A percentile compares a stretch with the other conserved stretches of the same genome.
phyloP scores from a whole-genome alignment of 2,329 filamentous ascomycete species.

The Phialemonium atrogriseum region DNA sequence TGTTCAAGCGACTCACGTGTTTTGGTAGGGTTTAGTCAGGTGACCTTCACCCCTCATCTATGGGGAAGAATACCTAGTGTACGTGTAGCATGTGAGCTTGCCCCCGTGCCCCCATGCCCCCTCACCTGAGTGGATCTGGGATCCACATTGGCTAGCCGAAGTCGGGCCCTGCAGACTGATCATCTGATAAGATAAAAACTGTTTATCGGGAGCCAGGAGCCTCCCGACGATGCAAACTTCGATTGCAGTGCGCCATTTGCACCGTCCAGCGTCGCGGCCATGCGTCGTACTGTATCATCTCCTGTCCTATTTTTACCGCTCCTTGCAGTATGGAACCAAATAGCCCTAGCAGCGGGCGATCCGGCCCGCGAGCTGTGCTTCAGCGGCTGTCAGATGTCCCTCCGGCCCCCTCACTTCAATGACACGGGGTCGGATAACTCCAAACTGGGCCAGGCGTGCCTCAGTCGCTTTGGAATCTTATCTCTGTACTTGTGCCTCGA shows the following conservation, averaged over 20 bases:
- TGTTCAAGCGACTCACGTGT: too few species aligned
- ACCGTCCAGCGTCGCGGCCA: too few species aligned
- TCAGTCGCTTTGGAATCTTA: slow-evolving; percentile 16
- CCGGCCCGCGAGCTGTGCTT: slow-evolving; percentile 16
- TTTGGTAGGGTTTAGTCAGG: too few species aligned
- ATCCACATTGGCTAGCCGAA: too few species aligned
- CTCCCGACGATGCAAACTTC: neutral
- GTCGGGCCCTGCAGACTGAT: too few species aligned
- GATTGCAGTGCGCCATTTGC: neutral
- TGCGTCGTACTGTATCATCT: too few species aligned
- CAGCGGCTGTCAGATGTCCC: slow-evolving; percentile 21
- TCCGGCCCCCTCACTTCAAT: slow-evolving; percentile 20
- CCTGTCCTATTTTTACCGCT: too few species aligned
- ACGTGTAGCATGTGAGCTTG: too few species aligned
- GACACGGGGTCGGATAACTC: slow-evolving; percentile 16
- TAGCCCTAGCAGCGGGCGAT: slow-evolving; percentile 1
- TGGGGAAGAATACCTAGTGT: too few species aligned
- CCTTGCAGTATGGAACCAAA: neutral
- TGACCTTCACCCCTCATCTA: too few species aligned
- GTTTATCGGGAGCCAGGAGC: neutral
- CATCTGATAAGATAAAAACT: slow-evolving; percentile 8
- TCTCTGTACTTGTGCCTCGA: slow-evolving; percentile 30
- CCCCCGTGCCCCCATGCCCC: too few species aligned
- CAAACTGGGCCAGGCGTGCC: slow-evolving; percentile 18
- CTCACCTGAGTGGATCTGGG: too few species aligned